A percentile compares a stretch with the other conserved stretches of the same genome.
Evolutionary conservation across 306 rosid species (phyloP).

Genomic region (Pueraria montana): DNA sequence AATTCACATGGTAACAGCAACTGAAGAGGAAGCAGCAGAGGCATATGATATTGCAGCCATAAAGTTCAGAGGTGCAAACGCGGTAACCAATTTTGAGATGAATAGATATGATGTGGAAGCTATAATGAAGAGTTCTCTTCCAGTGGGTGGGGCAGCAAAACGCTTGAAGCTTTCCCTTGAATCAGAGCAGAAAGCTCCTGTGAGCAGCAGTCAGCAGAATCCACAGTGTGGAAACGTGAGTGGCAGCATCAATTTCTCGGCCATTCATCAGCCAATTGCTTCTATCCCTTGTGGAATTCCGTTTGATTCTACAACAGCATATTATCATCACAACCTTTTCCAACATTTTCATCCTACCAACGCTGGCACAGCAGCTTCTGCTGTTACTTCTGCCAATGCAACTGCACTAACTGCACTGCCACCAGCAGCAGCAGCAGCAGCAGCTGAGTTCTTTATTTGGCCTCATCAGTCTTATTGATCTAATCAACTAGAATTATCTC

Average conservation of each 20-base stretch:
- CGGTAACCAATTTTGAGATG: conserved; percentile 97
- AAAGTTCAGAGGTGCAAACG: conserved; percentile 92
- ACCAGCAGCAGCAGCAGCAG: conserved; percentile 50
- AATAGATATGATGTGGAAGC: conserved; percentile 91
- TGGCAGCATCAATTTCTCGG: conserved; percentile 74
- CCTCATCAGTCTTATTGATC: conserved; percentile 79
- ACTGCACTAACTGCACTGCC: conserved; percentile 54
- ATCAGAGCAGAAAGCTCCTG: conserved; percentile 64
- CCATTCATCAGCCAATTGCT: conserved; percentile 65
- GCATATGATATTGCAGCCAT: conserved; percentile 97
- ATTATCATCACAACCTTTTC: conserved; percentile 74
- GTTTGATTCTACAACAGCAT: conserved; percentile 60
- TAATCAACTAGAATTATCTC: conserved; percentile 34
- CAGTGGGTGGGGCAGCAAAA: conserved; percentile 93
- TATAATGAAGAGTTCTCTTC: conserved; percentile 79
- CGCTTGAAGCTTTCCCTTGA: conserved; percentile 84
- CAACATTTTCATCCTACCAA: conserved; percentile 70
- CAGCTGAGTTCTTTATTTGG: conserved; percentile 86
- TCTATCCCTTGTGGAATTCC: conserved; percentile 77
- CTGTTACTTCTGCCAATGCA: conserved; percentile 38
- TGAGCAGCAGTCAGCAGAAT: conserved; percentile 52
- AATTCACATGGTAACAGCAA: conserved; percentile 62
- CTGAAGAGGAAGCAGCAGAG: conserved; percentile 98
- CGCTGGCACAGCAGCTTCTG: conserved; percentile 48
- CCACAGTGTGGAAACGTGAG: conserved; percentile 50